These are phyloP conservation scores for Chenopodium quinoa DNA, from an alignment of 148 eudicot species.

Conservation along the genomic window DNA sequence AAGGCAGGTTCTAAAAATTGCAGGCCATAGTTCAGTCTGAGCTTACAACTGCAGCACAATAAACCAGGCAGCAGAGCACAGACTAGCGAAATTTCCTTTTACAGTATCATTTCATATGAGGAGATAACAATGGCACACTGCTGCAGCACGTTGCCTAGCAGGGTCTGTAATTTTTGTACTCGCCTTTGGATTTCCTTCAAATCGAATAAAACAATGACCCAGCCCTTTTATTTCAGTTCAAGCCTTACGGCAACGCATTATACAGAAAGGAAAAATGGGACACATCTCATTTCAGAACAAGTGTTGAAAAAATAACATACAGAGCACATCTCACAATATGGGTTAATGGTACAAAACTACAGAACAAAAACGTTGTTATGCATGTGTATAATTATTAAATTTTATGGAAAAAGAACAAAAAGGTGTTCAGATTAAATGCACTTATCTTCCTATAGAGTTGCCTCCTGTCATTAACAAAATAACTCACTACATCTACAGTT, in stretches of 20 bases:
- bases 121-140: neutral
- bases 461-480: neutral
- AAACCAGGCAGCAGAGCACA: neutral
- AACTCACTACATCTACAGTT: neutral
- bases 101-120: neutral
- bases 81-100: no score
- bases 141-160: neutral
- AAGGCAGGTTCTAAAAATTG: constrained; percentile 36
- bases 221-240: neutral
- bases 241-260: neutral
- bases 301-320: neutral
- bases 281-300: neutral
- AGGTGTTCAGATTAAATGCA: neutral
- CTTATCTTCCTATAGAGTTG: constrained; percentile 6
- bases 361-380: neutral
- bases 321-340: neutral
- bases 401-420: neutral
- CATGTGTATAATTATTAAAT: neutral
- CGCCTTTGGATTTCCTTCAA: neutral
- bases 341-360: constrained; percentile 4
- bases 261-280: neutral
- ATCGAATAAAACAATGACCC: neutral
- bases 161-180: neutral
- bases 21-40: constrained; percentile 38
- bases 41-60: neutral